These are phyloP conservation scores for Apiotrichum porosum DNA, from an alignment of 1,284 basidiomycete genomes.

Conservation along the genomic window DNA sequence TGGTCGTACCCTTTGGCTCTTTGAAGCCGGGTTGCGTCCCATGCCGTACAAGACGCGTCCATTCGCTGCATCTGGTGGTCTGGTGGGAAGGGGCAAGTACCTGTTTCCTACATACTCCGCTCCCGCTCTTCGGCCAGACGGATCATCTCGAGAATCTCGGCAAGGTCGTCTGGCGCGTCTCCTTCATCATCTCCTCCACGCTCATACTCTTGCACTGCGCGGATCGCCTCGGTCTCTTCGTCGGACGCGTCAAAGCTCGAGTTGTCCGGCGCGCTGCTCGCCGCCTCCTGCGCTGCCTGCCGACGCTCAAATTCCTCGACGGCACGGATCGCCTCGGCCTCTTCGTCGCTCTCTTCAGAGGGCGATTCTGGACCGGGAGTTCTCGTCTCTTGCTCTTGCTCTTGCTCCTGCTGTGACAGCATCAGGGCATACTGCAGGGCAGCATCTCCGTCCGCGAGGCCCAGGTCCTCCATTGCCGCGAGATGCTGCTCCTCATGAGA, in stretches of 20 bases:
- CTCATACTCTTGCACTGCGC: no score
- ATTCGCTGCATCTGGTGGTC: no score
- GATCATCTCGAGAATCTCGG: constrained; percentile 32
- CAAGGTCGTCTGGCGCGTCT: constrained; percentile 27
- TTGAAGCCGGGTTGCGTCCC: no score
- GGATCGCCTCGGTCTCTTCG: no score
- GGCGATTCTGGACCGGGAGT: background rate
- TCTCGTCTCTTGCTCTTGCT: no score
- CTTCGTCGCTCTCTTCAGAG: constrained; percentile 5
- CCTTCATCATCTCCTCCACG: no score
- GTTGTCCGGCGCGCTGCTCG: constrained; percentile 1
- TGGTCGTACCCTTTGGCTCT: no score
- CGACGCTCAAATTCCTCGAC: constrained; percentile 10
- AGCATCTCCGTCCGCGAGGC: constrained; percentile 35
- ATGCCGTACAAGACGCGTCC: no score
- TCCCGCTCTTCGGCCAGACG: constrained; percentile 26
- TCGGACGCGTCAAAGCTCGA: constrained; percentile 4
- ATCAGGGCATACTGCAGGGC: constrained; percentile 41
- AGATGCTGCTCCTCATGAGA: constrained; percentile 20
- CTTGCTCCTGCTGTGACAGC: constrained; percentile 31
- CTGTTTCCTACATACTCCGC: no score
- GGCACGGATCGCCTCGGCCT: constrained; percentile 12
- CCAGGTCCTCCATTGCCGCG: constrained; percentile 31
- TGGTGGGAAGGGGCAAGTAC: no score
- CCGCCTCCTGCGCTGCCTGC: background rate